Conservation (phyloP, 148 eudicot species). For the Amaranthus palmeri region DNA sequence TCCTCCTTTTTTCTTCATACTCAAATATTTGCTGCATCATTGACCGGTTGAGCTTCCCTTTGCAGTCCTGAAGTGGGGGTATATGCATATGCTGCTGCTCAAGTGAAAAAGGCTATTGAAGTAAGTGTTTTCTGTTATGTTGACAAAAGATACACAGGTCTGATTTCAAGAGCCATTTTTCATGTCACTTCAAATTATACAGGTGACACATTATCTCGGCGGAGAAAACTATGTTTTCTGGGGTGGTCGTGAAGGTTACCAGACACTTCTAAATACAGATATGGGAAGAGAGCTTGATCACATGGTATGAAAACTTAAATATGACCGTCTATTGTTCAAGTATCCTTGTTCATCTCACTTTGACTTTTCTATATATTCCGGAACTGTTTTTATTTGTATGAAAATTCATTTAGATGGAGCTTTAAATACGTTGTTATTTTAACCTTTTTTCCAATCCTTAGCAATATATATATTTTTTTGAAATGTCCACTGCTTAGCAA, state of each 20-base stretch:
- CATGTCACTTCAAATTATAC: constrained; percentile 11
- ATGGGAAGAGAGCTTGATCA: constrained; percentile 96
- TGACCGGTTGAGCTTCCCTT: constrained; percentile 15
- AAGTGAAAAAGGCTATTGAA: constrained; percentile 98
- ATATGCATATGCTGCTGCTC: constrained; percentile 88
- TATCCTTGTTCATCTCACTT: neutral
- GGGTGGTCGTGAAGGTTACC: constrained; percentile 99
- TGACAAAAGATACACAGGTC: constrained; percentile 1
- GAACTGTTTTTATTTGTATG: neutral
- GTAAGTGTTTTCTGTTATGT: constrained; percentile 36
- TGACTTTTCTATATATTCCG: no score
- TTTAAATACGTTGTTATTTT: neutral
- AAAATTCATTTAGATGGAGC: neutral
- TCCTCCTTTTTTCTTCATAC: neutral
- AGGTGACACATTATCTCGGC: constrained; percentile 97
- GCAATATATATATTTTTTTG: neutral
- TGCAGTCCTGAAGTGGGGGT: constrained; percentile 87
- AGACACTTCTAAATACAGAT: constrained; percentile 89
- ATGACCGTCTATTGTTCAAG: neutral
- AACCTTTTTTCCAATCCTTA: neutral
- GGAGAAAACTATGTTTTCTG: constrained; percentile 98
- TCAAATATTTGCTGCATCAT: neutral
- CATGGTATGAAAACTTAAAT: constrained; percentile 49
- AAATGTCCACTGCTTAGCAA: no score
- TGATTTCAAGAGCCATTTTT: neutral